Conservation (phyloP, 2,329 filamentous ascomycete species). For the Pseudogymnoascus sp. region DNA sequence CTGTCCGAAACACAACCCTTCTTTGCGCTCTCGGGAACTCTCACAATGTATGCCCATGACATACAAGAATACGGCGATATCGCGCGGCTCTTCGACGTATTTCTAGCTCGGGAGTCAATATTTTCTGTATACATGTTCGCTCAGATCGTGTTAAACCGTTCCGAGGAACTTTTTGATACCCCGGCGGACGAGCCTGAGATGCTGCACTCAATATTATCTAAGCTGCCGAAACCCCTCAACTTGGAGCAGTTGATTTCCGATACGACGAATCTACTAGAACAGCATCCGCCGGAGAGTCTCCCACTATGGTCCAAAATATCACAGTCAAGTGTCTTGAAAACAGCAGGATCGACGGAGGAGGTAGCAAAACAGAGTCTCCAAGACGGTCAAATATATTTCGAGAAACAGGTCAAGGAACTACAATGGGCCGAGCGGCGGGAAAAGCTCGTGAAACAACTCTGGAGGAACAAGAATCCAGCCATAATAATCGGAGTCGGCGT, state of each 20-base stretch:
- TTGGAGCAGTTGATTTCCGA: conserved; percentile 67
- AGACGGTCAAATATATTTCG: conserved; percentile 61
- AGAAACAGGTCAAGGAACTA: conserved; percentile 65
- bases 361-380: conserved; percentile 49
- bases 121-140: conserved; percentile 89
- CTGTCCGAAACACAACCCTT: conserved; percentile 75
- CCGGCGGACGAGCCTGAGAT: conserved; percentile 80
- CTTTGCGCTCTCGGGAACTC: conserved; percentile 84
- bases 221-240: conserved; percentile 72
- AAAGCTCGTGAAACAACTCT: conserved; percentile 42
- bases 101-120: conserved; percentile 79
- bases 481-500: conserved; percentile 56
- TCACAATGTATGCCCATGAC: conserved; percentile 96
- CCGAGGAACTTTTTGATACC: conserved; percentile 79
- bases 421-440: conserved; percentile 52
- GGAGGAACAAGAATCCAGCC: conserved; percentile 58
- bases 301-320: conserved; percentile 67
- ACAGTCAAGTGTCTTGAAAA: conserved; percentile 73
- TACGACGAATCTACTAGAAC: conserved; percentile 54
- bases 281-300: conserved; percentile 64
- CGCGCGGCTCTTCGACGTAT: conserved; percentile 81
- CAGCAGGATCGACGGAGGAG: conserved; percentile 48
- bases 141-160: conserved; percentile 72
- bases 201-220: conserved; percentile 79
- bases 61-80: conserved; percentile 86